A percentile compares a stretch with the other conserved stretches of the same genome.
These are phyloP conservation scores for Salix exigua DNA, from an alignment of 345 rosid species.

Conservation along the genomic window DNA sequence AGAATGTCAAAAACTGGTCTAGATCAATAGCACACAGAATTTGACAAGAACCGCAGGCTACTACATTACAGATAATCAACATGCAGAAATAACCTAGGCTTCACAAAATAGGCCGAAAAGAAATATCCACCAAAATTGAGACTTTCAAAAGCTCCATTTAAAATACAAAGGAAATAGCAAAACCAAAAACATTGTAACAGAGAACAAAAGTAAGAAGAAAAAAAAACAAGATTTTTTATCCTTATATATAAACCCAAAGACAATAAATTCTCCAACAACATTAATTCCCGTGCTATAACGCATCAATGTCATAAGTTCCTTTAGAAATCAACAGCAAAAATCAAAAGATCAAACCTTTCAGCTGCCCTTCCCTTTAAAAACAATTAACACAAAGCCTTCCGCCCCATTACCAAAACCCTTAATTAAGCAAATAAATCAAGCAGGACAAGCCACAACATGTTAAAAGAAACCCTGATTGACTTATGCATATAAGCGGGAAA, in stretches of 20 bases:
- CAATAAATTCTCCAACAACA: background rate
- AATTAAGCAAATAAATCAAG: background rate
- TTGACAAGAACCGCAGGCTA: background rate
- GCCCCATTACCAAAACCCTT: background rate
- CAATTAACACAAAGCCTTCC: background rate
- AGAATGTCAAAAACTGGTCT: no score
- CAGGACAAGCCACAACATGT: background rate
- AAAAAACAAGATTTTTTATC: background rate
- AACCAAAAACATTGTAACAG: background rate
- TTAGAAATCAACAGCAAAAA: background rate
- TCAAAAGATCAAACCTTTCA: background rate
- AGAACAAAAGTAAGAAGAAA: background rate
- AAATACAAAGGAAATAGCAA: background rate
- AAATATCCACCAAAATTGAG: background rate
- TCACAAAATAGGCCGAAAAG: background rate
- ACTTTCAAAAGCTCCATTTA: background rate
- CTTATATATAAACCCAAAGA: background rate
- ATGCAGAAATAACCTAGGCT: background rate
- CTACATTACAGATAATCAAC: background rate
- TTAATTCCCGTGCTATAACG: background rate
- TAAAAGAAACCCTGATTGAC: conserved; percentile 5
- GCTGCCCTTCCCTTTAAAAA: background rate
- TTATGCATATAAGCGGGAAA: background rate
- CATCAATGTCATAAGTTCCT: background rate
- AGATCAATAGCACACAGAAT: background rate